Conservation (phyloP, 257 asterid species). For the Coffea canephora region DNA sequence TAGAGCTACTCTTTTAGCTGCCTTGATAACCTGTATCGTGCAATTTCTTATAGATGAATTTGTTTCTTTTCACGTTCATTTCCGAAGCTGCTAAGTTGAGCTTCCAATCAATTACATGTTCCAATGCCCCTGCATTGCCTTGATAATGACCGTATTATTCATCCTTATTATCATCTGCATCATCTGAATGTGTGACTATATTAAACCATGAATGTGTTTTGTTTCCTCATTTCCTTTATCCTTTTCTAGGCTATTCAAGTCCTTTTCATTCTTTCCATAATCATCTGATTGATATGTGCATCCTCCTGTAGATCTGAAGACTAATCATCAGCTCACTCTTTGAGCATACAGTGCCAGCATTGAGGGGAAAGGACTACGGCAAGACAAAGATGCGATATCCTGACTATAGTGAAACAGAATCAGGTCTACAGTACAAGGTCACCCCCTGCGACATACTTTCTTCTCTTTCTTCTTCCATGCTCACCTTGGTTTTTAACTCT, state of each 20-base stretch:
- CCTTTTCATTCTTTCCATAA: conserved; percentile 33
- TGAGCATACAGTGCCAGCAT: conserved; percentile 91
- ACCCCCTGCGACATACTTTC: conserved; percentile 24
- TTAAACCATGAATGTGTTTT: neutral
- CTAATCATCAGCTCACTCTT: conserved; percentile 68
- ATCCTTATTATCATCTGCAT: neutral
- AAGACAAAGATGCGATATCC: conserved; percentile 90
- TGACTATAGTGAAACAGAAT: conserved; percentile 74
- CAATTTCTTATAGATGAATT: neutral
- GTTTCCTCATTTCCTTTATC: neutral
- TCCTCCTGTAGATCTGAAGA: conserved; percentile 58
- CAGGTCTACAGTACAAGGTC: conserved; percentile 98
- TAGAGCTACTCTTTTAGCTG: no score
- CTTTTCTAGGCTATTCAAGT: neutral
- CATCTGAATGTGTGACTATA: neutral
- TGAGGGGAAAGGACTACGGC: conserved; percentile 97
- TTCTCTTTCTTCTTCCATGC: conserved; percentile 20
- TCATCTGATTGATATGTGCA: conserved; percentile 29
- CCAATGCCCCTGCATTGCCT: neutral
- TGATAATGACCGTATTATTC: neutral
- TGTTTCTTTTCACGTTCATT: neutral
- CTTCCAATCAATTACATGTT: neutral
- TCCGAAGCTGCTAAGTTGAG: neutral
- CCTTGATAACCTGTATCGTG: neutral
- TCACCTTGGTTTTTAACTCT: conserved; percentile 19